phyloP scores from a whole-genome alignment of 2,329 filamentous ascomycete genomes.

The Verticillium zaregamsianum region DNA sequence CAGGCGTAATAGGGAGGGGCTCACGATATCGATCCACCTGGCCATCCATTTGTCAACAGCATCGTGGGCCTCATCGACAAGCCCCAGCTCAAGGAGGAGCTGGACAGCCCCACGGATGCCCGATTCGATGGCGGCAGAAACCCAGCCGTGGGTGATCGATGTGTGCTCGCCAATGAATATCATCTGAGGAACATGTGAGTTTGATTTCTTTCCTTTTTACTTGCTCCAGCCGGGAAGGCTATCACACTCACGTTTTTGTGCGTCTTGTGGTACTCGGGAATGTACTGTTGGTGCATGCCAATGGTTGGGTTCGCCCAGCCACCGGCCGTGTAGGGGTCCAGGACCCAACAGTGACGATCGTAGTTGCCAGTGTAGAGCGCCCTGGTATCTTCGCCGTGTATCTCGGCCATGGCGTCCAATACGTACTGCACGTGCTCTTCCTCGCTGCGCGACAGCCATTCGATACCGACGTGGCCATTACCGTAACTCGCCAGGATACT shows the following conservation, averaged over 20 bases:
- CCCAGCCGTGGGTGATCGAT: conserved; percentile 69
- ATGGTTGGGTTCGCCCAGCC: conserved; percentile 58
- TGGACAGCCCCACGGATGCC: conserved; percentile 63
- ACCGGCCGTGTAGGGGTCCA: conserved; percentile 56
- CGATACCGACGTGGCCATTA: conserved; percentile 32
- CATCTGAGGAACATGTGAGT: conserved; percentile 32
- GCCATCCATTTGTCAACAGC: conserved; percentile 65
- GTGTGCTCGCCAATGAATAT: conserved; percentile 69
- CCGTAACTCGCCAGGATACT: conserved; percentile 58
- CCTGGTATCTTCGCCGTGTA: conserved; percentile 57
- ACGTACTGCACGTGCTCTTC: conserved; percentile 60
- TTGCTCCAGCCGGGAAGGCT: no score
- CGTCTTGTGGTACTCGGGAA: conserved; percentile 70
- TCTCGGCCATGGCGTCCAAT: conserved; percentile 61
- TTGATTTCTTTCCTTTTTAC: background rate
- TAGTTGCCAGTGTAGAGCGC: conserved; percentile 63
- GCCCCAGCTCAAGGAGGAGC: conserved; percentile 57
- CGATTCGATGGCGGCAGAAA: conserved; percentile 62
- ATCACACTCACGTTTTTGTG: conserved; percentile 47
- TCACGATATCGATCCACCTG: conserved; percentile 53
- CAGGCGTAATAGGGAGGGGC: conserved; percentile 1
- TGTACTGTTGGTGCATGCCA: conserved; percentile 65
- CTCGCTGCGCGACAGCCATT: conserved; percentile 35
- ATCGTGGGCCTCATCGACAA: conserved; percentile 66
- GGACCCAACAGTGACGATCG: conserved; percentile 61